A percentile compares a stretch with the other conserved stretches of the same genome.
phyloP scores from a whole-genome alignment of 352 stramenopile genomes.

The Phytophthora lateralis region DNA sequence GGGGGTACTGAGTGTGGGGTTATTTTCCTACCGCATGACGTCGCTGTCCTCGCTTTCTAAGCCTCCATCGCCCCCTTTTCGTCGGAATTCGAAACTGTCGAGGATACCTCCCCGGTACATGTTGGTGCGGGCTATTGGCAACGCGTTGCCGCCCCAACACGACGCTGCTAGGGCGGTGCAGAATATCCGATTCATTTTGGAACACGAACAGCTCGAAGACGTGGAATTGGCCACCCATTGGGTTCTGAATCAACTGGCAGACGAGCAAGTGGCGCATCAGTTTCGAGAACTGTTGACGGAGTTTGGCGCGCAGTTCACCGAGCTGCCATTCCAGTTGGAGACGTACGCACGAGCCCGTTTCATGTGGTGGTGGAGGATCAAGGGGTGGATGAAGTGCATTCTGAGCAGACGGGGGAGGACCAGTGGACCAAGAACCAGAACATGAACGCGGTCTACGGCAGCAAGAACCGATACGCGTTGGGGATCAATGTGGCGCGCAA shows the following conservation, averaged over 20 bases:
- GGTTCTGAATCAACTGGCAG: constrained; percentile 59
- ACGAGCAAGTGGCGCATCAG: constrained; percentile 28
- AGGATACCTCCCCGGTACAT: constrained; percentile 30
- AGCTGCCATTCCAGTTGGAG: constrained; percentile 45
- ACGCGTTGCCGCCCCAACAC: constrained; percentile 60
- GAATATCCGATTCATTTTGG: constrained; percentile 60
- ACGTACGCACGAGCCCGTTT: constrained; percentile 43
- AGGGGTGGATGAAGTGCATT: constrained; percentile 41
- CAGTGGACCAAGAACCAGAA: constrained; percentile 41
- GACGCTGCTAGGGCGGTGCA: constrained; percentile 41
- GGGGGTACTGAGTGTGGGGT: constrained; percentile 29
- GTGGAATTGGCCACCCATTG: constrained; percentile 44
- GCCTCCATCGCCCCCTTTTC: background rate
- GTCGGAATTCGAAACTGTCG: background rate
- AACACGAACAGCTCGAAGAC: constrained; percentile 51
- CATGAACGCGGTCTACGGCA: constrained; percentile 48
- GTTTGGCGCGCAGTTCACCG: constrained; percentile 44
- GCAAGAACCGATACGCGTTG: constrained; percentile 57
- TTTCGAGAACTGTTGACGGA: constrained; percentile 40
- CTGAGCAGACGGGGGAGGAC: constrained; percentile 15
- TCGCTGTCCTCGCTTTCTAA: constrained; percentile 11
- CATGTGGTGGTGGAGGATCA: constrained; percentile 52
- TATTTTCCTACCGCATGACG: constrained; percentile 31
- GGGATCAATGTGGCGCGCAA: constrained; percentile 59
- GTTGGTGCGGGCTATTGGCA: constrained; percentile 52